Base-by-base conservation (phyloP, 805 yeast species). In the Myxozyma neglecta region DNA sequence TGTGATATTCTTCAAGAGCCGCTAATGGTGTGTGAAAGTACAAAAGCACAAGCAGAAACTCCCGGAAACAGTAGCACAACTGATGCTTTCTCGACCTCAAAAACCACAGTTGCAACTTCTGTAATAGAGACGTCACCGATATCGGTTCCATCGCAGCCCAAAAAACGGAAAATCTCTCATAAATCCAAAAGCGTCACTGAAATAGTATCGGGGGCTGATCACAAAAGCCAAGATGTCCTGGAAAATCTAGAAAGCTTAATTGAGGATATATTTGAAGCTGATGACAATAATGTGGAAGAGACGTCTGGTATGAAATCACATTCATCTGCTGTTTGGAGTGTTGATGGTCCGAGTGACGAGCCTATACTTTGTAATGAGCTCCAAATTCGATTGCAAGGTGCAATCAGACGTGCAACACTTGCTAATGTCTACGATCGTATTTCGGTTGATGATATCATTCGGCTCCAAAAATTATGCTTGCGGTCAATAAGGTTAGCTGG, bases 241-340 rank as follows among this genome's bases (percentile, higher is more conserved):
- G 61, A 60, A 6, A 24, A 13, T 3, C 57, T 64, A 7, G 50
- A 62, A 50, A 34, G 20, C 32, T 5, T 64, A 29, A 59, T 64
- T 44, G 61, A 53, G 8, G 18, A 10, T 29, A 44, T 64, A 7
- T 59, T 64, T 49, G 64, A 63, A 44, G 66, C 66, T 0, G 68
- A 64, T 39, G 68, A 63, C 44, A 44, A 58, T 16, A 20, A 16
- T 10, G 67, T 43, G 13, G 18, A n/a, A 14, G 67, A 64, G 20
- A 64, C 67, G 5, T 64, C 67, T 14, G 63, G 58, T 4, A 40
- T 32, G 0, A 20, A 34, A 24, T 47, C 50, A 7, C 37, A 46
- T 5, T 10, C 18, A 9, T 54, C 65, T 39, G n/a, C 49, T 8
- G 20, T 60, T 3, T 60, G 67, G 65, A 52, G 37, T 7, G 55